Evolutionary conservation across 148 eudicot genomes (phyloP), one percentile per base, ranked within the genome.

Genomic region (Rhododendron simsii): DNA sequence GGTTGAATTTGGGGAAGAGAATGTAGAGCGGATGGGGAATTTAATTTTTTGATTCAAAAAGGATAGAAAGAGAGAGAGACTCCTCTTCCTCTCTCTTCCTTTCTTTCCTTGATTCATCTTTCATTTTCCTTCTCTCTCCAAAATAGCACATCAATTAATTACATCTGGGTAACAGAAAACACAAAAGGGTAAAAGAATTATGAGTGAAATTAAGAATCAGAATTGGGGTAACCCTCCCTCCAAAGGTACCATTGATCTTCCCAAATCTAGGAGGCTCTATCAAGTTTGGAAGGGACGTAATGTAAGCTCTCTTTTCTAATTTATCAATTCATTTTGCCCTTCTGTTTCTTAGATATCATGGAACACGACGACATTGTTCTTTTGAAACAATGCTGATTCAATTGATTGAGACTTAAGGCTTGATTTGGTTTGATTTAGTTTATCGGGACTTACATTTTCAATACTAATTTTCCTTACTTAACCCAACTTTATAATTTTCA

Each of bases 231-330:
- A 69, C 37, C 85, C 80, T 83, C 45, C 74, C 63, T 90, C 89
- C 86, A 90, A 84, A 82, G 80, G 86, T 2, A 84, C 81, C 3
- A 84, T 81, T 81, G 87, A 86, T 45, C 57, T 78, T 47, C 76
- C 89, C 73, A 88, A 85, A 81, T 87, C 90, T 39, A 90, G 89
- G 89, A 93, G 93, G 90, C 92, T 93, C 10, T 96, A 94, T 89
- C 91, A 87, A 84, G 96, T 96, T 87, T 96, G 98, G 98, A 94
- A 91, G 83, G 98, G 98, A 48, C 89, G 92, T 84, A 96, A 94
- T 88, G 98, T 96, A 92, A 84, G 94, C 67, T 15, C 30, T 53
- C 50, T 39, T 48, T 14, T 12, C 11, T 53, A 65, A 10, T 65
- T 61, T 20, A 61, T 59, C 65, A 3, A 28, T 30, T 33, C 18